Conservation (phyloP, 164 flowering plant genomes). For the Piper betle region DNA sequence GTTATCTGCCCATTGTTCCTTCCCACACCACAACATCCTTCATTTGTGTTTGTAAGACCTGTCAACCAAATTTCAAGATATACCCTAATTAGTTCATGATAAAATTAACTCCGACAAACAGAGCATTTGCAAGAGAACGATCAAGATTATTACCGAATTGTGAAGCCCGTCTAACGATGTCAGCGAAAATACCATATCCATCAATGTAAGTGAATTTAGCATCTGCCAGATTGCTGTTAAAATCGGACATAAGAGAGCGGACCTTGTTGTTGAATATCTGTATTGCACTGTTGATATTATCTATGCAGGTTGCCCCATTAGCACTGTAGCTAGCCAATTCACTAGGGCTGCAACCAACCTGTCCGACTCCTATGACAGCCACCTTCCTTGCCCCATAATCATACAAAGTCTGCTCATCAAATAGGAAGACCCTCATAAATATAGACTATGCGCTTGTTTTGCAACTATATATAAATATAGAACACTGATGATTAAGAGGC, state of each 20-base stretch:
- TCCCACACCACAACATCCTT: constrained; percentile 88
- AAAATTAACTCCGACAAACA: neutral
- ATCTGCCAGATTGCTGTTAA: constrained; percentile 23
- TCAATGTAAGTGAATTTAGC: constrained; percentile 43
- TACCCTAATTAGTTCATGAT: too few species aligned
- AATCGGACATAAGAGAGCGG: constrained; percentile 18
- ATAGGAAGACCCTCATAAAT: neutral
- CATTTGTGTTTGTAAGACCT: constrained; percentile 57
- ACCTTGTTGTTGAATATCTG: constrained; percentile 44
- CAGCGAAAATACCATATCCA: constrained; percentile 52
- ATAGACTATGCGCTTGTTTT: neutral
- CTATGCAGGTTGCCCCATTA: constrained; percentile 41
- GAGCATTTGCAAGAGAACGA: too few species aligned
- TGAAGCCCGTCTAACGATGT: constrained; percentile 30
- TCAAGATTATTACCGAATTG: constrained; percentile 18
- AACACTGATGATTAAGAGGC: neutral
- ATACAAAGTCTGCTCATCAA: constrained; percentile 36
- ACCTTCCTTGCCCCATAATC: constrained; percentile 74
- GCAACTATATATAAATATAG: neutral
- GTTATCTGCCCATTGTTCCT: constrained; percentile 87
- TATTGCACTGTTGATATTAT: constrained; percentile 40
- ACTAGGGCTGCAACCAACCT: constrained; percentile 66
- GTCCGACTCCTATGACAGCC: constrained; percentile 59
- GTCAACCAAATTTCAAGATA: constrained; percentile 2
- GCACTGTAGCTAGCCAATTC: constrained; percentile 38